Evolutionary conservation across 371 early-diverging fungal genomes (phyloP).

Genomic region (Rhizopus stolonifer): DNA sequence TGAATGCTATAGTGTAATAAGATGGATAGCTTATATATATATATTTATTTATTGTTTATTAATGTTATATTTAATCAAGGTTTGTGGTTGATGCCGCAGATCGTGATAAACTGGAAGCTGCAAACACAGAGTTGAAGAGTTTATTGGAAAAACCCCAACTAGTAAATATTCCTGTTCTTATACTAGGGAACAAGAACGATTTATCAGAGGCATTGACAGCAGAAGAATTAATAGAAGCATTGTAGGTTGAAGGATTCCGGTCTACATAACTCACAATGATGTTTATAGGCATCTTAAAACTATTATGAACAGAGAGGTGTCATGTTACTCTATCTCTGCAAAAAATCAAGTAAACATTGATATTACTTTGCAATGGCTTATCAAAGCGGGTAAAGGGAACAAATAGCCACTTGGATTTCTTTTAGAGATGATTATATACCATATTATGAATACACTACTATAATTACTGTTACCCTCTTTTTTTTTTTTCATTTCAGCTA

Average conservation of each 20-base stretch:
- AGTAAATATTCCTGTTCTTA: conserved; percentile 91
- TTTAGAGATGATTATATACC: background rate
- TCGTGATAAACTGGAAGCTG: conserved; percentile 87
- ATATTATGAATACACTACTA: too few relatives aligned
- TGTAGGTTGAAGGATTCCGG: conserved; percentile 54
- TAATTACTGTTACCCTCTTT: too few relatives aligned
- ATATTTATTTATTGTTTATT: background rate
- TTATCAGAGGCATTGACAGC: conserved; percentile 84
- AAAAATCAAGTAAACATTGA: conserved; percentile 98
- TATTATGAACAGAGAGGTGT: conserved; percentile 93
- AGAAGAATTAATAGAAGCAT: conserved; percentile 88
- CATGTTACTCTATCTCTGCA: conserved; percentile 99
- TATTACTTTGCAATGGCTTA: conserved; percentile 96
- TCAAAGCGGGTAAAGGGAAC: conserved; percentile 73
- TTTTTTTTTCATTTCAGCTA: too few relatives aligned
- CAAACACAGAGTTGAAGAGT: conserved; percentile 86
- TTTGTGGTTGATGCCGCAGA: conserved; percentile 97
- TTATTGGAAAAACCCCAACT: conserved; percentile 91
- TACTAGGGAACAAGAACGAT: conserved; percentile 99
- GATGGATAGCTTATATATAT: background rate
- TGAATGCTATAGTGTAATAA: conserved; percentile 98
- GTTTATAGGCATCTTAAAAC: conserved; percentile 73
- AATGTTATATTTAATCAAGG: conserved; percentile 30
- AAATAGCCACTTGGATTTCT: conserved; percentile 34
- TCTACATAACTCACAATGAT: background rate